Base-by-base conservation (phyloP, 768 basidiomycete species). In the Nidularia sp. region DNA sequence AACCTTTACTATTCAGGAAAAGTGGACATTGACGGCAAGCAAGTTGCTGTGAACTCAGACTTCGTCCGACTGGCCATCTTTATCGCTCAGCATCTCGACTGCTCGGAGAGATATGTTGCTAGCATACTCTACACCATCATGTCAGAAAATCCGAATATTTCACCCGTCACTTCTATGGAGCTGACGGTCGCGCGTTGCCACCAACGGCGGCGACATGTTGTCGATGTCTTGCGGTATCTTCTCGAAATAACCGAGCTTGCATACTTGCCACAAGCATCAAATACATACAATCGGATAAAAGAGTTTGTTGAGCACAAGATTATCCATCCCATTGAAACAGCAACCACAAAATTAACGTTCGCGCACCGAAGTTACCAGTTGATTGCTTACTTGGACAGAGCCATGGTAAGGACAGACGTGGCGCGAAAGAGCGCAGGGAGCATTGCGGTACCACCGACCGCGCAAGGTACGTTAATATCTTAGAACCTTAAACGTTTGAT, bases 61-160 rank as follows among this genome's bases (percentile, higher is more conserved):
- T 93, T 93, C 66, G 84, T 83, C 10, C 82, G 80, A 47, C 90
- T 90, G 65, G 81, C 78, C 51, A 66, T 89, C 51, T 89, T 91
- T 67, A 80, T 95, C 51, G 83, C 93, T 0, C 83, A 88, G 62
- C 83, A 90, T 50, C 84, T 97, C 49, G 77, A 82, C 60, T 84
- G 84, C 57, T 95, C 93, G 9, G 93, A 96, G 70, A 82, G 85
- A 58, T 84, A 89, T 66, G 70, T 85, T 48, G 89, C 92, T 3
- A 74, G 75, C 18, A 78, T 92, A 13, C 72, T 92, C 45, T 81
- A 88, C 53, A 69, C 78, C 18, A 75, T 87, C 41, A 84, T 85
- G 70, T 59, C 77, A 1, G 70, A 77, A 53, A 83, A 85, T 60
- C 85, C 89, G 0, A 90, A 90, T 56, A 70, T 86, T 12, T 71